Evolutionary conservation across 768 basidiomycete genomes (phyloP).

Genomic region (Mycena rosella): DNA sequence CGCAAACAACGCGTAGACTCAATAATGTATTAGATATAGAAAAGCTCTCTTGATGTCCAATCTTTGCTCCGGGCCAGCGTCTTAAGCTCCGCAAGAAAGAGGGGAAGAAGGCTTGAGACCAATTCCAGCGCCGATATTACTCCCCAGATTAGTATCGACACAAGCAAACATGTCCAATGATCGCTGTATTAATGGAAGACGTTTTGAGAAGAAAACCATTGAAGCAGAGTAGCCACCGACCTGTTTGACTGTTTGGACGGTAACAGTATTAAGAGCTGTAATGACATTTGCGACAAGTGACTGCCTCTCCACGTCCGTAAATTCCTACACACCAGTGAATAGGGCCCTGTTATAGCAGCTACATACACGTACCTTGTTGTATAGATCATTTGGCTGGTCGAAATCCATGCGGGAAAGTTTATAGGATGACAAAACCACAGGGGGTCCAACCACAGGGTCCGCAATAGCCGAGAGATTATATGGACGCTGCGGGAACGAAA

Average conservation of each 20-base stretch:
- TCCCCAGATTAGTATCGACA: slow-evolving; percentile 22
- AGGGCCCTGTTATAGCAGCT: too few species aligned
- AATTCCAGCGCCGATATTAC: slow-evolving; percentile 23
- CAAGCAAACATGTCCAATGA: slow-evolving; percentile 37
- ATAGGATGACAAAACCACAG: slow-evolving; percentile 7
- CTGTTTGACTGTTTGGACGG: slow-evolving; percentile 22
- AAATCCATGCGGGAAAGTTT: slow-evolving; percentile 29
- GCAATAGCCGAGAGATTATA: slow-evolving; percentile 33
- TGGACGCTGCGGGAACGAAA: slow-evolving; percentile 18
- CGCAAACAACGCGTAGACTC: too few species aligned
- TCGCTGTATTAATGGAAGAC: slow-evolving; percentile 9
- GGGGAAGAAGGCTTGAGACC: slow-evolving; percentile 18
- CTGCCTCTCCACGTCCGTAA: slow-evolving; percentile 28
- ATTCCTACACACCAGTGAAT: slow-evolving; percentile 15
- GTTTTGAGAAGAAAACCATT: background rate
- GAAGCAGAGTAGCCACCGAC: background rate
- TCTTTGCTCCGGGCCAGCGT: too few species aligned
- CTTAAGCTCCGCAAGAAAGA: slow-evolving; percentile 30
- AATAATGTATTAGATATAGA: too few species aligned
- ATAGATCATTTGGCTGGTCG: slow-evolving; percentile 31
- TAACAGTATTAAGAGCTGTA: slow-evolving; percentile 21
- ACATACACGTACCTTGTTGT: slow-evolving; percentile 30
- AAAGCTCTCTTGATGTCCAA: too few species aligned
- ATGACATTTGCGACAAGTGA: slow-evolving; percentile 32
- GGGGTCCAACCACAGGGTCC: slow-evolving; percentile 24